These are phyloP conservation scores for Termitomyces sp. DNA, from an alignment of 768 basidiomycete genomes.

Conservation along the genomic window DNA sequence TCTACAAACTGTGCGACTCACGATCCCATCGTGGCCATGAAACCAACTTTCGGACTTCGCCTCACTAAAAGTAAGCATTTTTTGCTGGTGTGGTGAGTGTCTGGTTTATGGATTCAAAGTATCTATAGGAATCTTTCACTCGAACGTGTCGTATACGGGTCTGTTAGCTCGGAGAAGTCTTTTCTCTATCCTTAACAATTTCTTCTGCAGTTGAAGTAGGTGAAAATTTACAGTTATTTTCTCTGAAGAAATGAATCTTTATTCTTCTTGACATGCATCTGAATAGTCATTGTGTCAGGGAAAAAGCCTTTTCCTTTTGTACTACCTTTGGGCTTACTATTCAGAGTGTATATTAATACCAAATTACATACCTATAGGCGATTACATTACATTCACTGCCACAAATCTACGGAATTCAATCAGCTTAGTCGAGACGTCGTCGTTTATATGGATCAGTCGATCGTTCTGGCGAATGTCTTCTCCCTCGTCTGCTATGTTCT, in stretches of 20 bases:
- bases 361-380: not conserved
- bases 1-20: not conserved
- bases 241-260: not conserved
- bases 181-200: not conserved
- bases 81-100: not conserved
- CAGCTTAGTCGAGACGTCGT: constrained; percentile 49
- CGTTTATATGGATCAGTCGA: constrained; percentile 39
- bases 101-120: not conserved
- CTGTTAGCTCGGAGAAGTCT: not conserved
- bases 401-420: not conserved
- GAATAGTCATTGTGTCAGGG: not conserved
- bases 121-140: not conserved
- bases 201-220: not conserved
- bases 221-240: not conserved
- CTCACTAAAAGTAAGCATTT: not conserved
- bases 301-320: not conserved
- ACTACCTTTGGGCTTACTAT: not conserved
- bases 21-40: not conserved
- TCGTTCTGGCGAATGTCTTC: constrained; percentile 30
- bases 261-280: not conserved
- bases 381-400: not conserved
- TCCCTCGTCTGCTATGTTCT: constrained; percentile 21
- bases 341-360: not conserved
- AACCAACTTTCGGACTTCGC: not conserved
- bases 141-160: not conserved